phyloP scores from a whole-genome alignment of 495 filamentous ascomycete genomes.

The Letharia columbiana region DNA sequence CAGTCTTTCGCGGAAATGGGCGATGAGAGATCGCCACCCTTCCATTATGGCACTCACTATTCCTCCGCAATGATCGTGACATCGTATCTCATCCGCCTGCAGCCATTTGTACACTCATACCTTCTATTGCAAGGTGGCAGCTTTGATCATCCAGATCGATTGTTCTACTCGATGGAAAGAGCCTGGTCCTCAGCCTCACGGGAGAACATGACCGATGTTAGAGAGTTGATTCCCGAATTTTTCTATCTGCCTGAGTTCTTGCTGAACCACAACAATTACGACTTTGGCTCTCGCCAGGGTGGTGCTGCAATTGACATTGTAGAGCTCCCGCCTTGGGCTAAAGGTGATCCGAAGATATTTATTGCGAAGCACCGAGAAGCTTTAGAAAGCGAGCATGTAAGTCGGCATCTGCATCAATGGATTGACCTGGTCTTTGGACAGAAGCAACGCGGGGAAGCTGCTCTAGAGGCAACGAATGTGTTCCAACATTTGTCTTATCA shows the following conservation, averaged over 20 bases:
- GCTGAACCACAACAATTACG: constrained; percentile 82
- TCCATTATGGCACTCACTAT: constrained; percentile 97
- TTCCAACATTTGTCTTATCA: constrained; percentile 94
- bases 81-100: constrained; percentile 88
- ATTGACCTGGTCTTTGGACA: constrained; percentile 93
- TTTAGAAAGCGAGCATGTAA: constrained; percentile 89
- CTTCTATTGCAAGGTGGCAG: constrained; percentile 94
- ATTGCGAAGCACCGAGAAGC: constrained; percentile 91
- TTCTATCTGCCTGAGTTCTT: constrained; percentile 94
- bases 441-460: constrained; percentile 91
- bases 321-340: constrained; percentile 86
- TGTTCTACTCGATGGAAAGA: constrained; percentile 88
- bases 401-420: constrained; percentile 83
- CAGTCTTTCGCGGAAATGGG: constrained; percentile 86
- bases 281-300: constrained; percentile 82
- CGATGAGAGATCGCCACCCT: constrained; percentile 65
- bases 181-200: constrained; percentile 86
- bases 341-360: constrained; percentile 92
- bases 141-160: constrained; percentile 90
- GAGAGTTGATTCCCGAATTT: constrained; percentile 92
- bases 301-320: constrained; percentile 76
- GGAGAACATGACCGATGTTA: constrained; percentile 85
- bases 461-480: constrained; percentile 84
- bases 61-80: constrained; percentile 98
- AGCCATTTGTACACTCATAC: constrained; percentile 93